phyloP scores from a whole-genome alignment of 768 basidiomycete genomes.

The Collybiopsis confluens region DNA sequence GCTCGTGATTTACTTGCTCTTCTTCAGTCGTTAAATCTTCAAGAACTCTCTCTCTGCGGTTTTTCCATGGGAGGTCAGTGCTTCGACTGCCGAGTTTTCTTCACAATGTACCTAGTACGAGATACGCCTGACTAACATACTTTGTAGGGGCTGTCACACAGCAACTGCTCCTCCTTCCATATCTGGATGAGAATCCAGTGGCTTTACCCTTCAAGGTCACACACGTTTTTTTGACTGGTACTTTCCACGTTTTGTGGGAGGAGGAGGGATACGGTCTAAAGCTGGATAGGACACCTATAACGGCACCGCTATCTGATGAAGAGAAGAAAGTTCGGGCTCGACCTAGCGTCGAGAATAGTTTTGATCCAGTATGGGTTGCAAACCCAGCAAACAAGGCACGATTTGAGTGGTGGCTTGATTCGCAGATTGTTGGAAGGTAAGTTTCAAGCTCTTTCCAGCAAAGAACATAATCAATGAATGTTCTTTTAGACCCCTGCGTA shows the following conservation, averaged over 20 bases:
- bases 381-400: conserved; percentile 21
- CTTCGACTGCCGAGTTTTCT: no score
- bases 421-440: conserved; percentile 17
- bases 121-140: no score
- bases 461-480: background rate
- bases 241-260: conserved; percentile 17
- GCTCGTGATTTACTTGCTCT: conserved; percentile 41
- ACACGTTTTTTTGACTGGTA: conserved; percentile 36
- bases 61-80: conserved; percentile 49
- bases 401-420: conserved; percentile 15
- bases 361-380: conserved; percentile 31
- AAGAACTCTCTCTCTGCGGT: conserved; percentile 38
- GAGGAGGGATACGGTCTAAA: conserved; percentile 23
- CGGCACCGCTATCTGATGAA: conserved; percentile 19
- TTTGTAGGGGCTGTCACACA: conserved; percentile 36
- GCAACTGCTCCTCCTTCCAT: conserved; percentile 40
- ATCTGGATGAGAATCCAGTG: conserved; percentile 28
- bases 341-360: conserved; percentile 23
- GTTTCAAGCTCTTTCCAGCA: background rate
- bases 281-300: conserved; percentile 12
- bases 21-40: conserved; percentile 35
- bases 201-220: conserved; percentile 35
- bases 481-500: conserved; percentile 2
- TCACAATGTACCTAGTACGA: background rate
- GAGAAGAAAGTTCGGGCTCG: conserved; percentile 27